These are phyloP conservation scores for Musa itinerans DNA, from an alignment of 176 grass and related monocot species.

Conservation along the genomic window DNA sequence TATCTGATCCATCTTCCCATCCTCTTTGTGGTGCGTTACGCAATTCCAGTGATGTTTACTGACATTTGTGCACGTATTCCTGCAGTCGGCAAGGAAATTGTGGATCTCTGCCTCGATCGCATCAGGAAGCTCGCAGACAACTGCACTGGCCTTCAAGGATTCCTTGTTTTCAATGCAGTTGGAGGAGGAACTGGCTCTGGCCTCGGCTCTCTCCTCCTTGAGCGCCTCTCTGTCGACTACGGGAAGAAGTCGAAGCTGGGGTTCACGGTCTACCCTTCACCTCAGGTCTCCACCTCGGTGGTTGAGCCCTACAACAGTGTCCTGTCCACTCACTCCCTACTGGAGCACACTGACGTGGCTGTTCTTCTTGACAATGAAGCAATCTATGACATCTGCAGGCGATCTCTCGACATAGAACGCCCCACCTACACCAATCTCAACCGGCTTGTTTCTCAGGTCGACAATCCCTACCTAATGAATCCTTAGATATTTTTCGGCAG, in stretches of 20 bases:
- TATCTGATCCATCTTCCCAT: background rate
- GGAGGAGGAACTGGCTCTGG: constrained; percentile 3
- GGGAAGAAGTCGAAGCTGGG: constrained; percentile 9
- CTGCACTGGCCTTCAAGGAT: constrained; percentile 8
- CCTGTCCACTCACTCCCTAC: background rate
- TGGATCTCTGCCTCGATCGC: constrained; percentile 2
- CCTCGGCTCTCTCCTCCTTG: constrained; percentile 2
- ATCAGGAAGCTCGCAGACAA: constrained; percentile 13
- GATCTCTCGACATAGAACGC: constrained; percentile 2
- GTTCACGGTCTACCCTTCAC: background rate
- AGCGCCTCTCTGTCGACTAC: constrained; percentile 1
- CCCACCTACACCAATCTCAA: constrained; percentile 8
- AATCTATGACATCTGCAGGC: constrained; percentile 6
- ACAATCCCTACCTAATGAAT: background rate
- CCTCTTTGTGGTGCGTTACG: background rate
- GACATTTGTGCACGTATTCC: background rate
- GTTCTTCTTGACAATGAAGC: constrained; percentile 3
- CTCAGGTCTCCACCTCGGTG: constrained; percentile 2
- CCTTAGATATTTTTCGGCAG: background rate
- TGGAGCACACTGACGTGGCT: constrained; percentile 5
- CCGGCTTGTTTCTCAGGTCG: background rate
- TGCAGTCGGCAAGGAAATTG: constrained; percentile 4
- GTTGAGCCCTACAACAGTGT: constrained; percentile 8
- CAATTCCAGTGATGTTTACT: background rate
- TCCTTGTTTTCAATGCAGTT: constrained; percentile 7